These are phyloP conservation scores for Ligustrum vulgare DNA, from an alignment of 257 asterid genomes.

Conservation along the genomic window DNA sequence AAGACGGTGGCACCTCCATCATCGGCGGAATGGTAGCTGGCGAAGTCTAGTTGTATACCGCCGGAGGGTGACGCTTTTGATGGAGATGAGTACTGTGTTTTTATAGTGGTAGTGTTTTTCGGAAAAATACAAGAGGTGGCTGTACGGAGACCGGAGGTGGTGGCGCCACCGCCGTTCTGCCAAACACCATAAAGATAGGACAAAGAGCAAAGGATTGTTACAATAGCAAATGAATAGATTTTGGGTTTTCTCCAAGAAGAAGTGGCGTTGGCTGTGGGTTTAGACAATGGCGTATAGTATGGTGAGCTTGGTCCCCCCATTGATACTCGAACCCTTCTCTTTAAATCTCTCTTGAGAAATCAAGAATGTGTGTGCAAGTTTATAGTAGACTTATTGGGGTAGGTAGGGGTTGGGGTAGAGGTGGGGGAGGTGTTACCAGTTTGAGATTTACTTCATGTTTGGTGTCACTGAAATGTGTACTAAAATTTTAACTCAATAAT, in stretches of 20 bases:
- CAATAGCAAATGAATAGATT: slow-evolving; percentile 36
- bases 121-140: slow-evolving; percentile 19
- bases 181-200: slow-evolving; percentile 64
- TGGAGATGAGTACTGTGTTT: background rate
- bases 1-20: slow-evolving; percentile 14
- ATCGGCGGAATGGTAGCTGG: slow-evolving; percentile 50
- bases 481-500: too few species aligned
- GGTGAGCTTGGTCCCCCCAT: slow-evolving; percentile 66
- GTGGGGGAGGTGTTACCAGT: background rate
- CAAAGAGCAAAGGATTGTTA: slow-evolving; percentile 56
- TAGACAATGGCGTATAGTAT: slow-evolving; percentile 58
- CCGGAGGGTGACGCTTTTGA: slow-evolving; percentile 1
- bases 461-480: too few species aligned
- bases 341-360: background rate
- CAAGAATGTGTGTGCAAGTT: background rate
- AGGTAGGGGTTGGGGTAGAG: background rate
- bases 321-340: background rate
- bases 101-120: slow-evolving; percentile 22
- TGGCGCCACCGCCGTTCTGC: slow-evolving; percentile 40
- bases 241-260: slow-evolving; percentile 34
- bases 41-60: slow-evolving; percentile 47
- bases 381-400: background rate
- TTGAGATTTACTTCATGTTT: background rate
- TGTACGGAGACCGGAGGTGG: slow-evolving; percentile 16
- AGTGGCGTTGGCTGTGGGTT: slow-evolving; percentile 39